Conservation (phyloP, 129 eudicot species). For the Flaveria trinervia region DNA sequence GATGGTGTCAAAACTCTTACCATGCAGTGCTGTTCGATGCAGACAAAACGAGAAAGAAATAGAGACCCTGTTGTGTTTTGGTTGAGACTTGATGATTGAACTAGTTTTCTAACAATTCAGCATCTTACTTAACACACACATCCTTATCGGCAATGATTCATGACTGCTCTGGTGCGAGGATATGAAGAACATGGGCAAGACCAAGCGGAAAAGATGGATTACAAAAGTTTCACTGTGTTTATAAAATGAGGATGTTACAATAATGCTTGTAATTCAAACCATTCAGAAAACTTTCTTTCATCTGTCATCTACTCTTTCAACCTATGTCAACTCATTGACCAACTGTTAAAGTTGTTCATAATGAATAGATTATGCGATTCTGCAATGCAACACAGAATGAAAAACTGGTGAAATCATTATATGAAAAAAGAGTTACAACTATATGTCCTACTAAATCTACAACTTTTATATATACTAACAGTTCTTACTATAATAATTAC, state of each 20-base stretch:
- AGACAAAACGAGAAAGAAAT: background rate
- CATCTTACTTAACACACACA: no score
- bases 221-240: no score
- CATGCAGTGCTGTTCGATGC: background rate
- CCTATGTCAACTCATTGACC: background rate
- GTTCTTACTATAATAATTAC: slow-evolving; percentile 21
- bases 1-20: background rate
- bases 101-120: no score
- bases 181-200: no score
- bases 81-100: no score
- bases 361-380: background rate
- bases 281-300: background rate
- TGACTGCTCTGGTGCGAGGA: no score
- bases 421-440: slow-evolving; percentile 13
- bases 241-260: background rate
- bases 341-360: background rate
- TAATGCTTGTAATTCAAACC: background rate
- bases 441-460: slow-evolving; percentile 7
- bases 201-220: no score
- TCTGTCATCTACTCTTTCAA: background rate
- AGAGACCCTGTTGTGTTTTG: background rate
- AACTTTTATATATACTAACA: slow-evolving; percentile 29
- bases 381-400: background rate
- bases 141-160: no score
- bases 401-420: background rate